These are phyloP conservation scores for Neonectria faginata DNA, from an alignment of 2,329 filamentous ascomycete species.

Conservation along the genomic window DNA sequence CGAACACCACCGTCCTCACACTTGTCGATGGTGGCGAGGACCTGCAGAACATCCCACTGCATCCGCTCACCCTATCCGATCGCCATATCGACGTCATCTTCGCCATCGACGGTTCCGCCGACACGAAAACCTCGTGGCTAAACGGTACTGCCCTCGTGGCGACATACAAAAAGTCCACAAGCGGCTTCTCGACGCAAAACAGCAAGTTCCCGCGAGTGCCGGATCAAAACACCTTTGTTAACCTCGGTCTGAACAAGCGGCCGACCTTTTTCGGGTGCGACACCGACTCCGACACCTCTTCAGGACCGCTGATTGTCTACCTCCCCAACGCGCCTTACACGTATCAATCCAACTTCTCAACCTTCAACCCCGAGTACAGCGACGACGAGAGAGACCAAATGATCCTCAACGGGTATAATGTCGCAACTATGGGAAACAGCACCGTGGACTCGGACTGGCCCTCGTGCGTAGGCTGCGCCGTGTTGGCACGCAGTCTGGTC, in stretches of 20 bases:
- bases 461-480: slow-evolving; percentile 83
- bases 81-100: slow-evolving; percentile 84
- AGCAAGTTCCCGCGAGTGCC: slow-evolving; percentile 80
- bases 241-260: slow-evolving; percentile 76
- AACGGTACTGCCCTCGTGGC: slow-evolving; percentile 81
- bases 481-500: slow-evolving; percentile 76
- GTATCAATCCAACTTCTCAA: slow-evolving; percentile 77
- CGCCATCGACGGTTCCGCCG: slow-evolving; percentile 81
- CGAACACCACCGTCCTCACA: slow-evolving; percentile 66
- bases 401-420: slow-evolving; percentile 83
- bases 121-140: slow-evolving; percentile 77
- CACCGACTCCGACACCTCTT: slow-evolving; percentile 57
- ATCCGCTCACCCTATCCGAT: slow-evolving; percentile 80
- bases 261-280: slow-evolving; percentile 88
- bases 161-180: slow-evolving; percentile 75
- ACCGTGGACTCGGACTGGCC: slow-evolving; percentile 79
- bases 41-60: slow-evolving; percentile 81
- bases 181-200: slow-evolving; percentile 67
- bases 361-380: slow-evolving; percentile 74
- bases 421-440: slow-evolving; percentile 54
- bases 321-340: slow-evolving; percentile 84
- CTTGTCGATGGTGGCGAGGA: slow-evolving; percentile 85
- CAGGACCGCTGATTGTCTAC: slow-evolving; percentile 79
- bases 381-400: slow-evolving; percentile 75
- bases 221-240: slow-evolving; percentile 81